Evolutionary conservation across 2,329 filamentous ascomycete species (phyloP), one percentile per base, ranked within the genome.

Genomic region (Pleoardoris graminearum): DNA sequence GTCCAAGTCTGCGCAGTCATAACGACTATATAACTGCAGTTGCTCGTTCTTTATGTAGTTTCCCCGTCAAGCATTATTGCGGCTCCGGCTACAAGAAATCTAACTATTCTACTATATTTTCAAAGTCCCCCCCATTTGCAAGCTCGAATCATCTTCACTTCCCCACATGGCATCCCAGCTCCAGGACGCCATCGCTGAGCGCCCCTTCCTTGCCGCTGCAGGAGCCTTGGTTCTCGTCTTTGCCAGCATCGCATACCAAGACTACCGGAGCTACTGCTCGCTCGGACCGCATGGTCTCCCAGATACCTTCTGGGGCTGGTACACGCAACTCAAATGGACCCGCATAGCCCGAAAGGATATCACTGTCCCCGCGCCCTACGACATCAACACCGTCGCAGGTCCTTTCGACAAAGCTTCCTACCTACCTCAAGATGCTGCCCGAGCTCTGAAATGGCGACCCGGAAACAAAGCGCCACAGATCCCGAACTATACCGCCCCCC

Each of bases 381-480:
- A 49, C 7, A 41, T 49, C 36, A 27, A 42, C 14, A 23, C 5
- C 7, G 19, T 49, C 5, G 46, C 35, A 30, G 37, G 36, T 7
- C 46, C 46, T n/a, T 35, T 41, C 16, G 46, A 49, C 14, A 41
- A 41, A 23, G 37, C 30, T n/a, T 5, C 21, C 6, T 33, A 42
- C n/a, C 37, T 49, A 3, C 46, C 46, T 6, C 36, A 41, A 23
- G 37, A 49, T 19, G 29, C 37, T 12, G 17, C 27, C 10, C 36
- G 33, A 7, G 46, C 27, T 6, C 14, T 49, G 17, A 49, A 49
- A 30, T 35, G 37, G 37, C 46, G 46, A 22, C 27, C 46, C 8
- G 46, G 37, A n/a, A 49, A 49, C 35, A 46, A 46, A 27, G 22
- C 21, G 23, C 46, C 46, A 11, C 46, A 42, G 7, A 35, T 49